Evolutionary conservation across 495 filamentous ascomycete genomes (phyloP), one percentile per base, ranked within the genome.

Genomic region (Geopyxis carbonaria): DNA sequence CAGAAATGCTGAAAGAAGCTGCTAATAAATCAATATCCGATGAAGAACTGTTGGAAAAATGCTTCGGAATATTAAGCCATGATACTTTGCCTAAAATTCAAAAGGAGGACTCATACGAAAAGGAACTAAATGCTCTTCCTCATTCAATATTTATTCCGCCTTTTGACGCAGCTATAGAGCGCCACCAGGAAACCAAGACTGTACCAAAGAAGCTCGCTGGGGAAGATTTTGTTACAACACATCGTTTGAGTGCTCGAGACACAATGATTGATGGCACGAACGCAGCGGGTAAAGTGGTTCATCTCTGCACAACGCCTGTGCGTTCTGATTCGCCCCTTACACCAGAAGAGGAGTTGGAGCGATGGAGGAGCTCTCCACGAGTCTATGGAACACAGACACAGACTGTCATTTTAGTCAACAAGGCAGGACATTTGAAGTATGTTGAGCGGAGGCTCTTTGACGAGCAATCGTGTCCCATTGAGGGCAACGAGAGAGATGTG

Each of bases 351-450:
- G 44, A 46, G 14, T 55, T 45, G 34, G 53, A 57, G 19, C 36
- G 52, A 22, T 54, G 51, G 47, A 41, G 18, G 16, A 32, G 46
- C 29, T 40, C 38, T 8, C 42, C 39, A 18, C 32, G 44, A 33
- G 13, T 71, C 10, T 95, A 97, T 60, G 89, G 89, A n/a, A 97
- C 89, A 1, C 82, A 92, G 57, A 75, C 82, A 46, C 87, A 97
- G 64, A 92, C 83, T 0, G 63, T 95, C 9, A 62, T 95, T 18
- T 64, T 95, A 13, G 76, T 93, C 19, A 73, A 74, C 45, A 68
- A 68, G 53, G 63, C 76, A 14, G 87, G 86, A 10, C 70, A 74
- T 34, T 72, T 91, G 29, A 75, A 72, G 9, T 94, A 80, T 52
- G 68, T 76, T 41, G 89, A 97, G 60, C 70, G 91, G 38, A 79